Base-by-base conservation (phyloP, 2,329 filamentous ascomycete genomes). In the Drechslera avenae region DNA sequence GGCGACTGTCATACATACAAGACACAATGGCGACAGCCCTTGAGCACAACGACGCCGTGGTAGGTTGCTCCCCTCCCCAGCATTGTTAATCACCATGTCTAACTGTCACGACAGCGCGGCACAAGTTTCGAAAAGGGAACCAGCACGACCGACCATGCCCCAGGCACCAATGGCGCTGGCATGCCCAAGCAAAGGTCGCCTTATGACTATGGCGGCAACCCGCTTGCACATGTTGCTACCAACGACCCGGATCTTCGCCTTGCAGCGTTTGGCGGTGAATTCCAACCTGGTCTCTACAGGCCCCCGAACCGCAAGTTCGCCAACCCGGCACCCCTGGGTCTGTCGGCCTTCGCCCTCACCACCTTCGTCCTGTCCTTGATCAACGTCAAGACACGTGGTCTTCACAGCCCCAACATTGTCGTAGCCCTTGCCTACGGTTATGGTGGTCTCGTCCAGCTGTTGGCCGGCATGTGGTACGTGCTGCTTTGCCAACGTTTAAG, bases 331-430 rank as follows among this genome's bases (percentile, higher is more conserved):
- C 83, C 83, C 8, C 76, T 86, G 17, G 83, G 83, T 48, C 77
- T 86, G 39, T 80, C 83, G 42, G 83, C 82, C 73, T 87, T 88
- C 72, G 83, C 84, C n/a, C 66, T 85, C 57, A 86, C 85, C 8
- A 86, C 84, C 8, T 86, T 87, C 64, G 78, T 84, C 12, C 77
- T 87, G 45, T 79, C 77, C 4, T 62, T 76, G 40, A 78, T 80
- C 71, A 80, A 81, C 59, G 59, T 80, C 57, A 73, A 75, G 28
- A 79, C 78, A 3, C 66, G 63, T 8, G 68, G 69, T 50, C 73
- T 80, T 54, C 59, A 54, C 8, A 66, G 71, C 36, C 77, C 78
- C 26, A 80, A 76, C 64, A 59, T 81, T 17, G 78, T 80, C 36
- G 73, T 81, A 44, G 78, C 76, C 28, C 62, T 78, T 55, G 78